A percentile compares a stretch with the other conserved stretches of the same genome.
phyloP scores from a whole-genome alignment of 1,284 basidiomycete genomes.

The Albatrellus sp. region DNA sequence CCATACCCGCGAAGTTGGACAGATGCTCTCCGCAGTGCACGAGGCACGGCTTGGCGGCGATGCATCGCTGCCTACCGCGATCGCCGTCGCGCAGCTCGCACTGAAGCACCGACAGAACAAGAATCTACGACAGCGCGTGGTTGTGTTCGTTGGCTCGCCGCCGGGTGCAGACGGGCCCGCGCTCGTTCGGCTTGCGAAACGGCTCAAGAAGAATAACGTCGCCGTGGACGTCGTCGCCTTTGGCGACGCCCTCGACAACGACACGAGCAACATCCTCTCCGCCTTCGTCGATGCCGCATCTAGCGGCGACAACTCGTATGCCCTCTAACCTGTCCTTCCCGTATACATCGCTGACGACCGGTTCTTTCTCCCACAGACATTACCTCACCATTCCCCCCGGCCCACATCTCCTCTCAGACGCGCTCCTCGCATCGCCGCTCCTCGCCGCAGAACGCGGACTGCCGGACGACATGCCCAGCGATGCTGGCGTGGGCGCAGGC shows the following conservation, averaged over 20 bases:
- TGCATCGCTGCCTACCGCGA: slow-evolving; percentile 79
- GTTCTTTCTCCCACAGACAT: slow-evolving; percentile 44
- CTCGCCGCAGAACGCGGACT: slow-evolving; percentile 73
- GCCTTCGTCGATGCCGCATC: slow-evolving; percentile 71
- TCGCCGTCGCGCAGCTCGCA: slow-evolving; percentile 90
- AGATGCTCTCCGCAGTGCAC: slow-evolving; percentile 78
- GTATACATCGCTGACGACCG: slow-evolving; percentile 1
- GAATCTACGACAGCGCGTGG: slow-evolving; percentile 89
- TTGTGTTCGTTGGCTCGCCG: slow-evolving; percentile 90
- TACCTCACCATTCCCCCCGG: slow-evolving; percentile 75
- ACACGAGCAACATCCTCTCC: slow-evolving; percentile 50
- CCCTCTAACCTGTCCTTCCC: slow-evolving; percentile 8
- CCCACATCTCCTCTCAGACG: slow-evolving; percentile 73
- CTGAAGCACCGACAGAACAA: slow-evolving; percentile 98
- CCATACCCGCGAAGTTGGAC: slow-evolving; percentile 89
- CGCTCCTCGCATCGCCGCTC: slow-evolving; percentile 72
- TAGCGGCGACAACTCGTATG: slow-evolving; percentile 75
- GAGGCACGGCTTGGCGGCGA: slow-evolving; percentile 65
- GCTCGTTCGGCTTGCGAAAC: slow-evolving; percentile 86
- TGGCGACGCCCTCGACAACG: slow-evolving; percentile 60
- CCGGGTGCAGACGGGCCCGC: slow-evolving; percentile 39
- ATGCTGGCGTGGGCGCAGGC: slow-evolving; percentile 34
- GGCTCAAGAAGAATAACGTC: slow-evolving; percentile 99
- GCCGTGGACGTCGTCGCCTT: slow-evolving; percentile 87
- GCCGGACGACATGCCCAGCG: slow-evolving; percentile 49